Conservation (phyloP, 805 yeast genomes). For the Candida glaebosa region DNA sequence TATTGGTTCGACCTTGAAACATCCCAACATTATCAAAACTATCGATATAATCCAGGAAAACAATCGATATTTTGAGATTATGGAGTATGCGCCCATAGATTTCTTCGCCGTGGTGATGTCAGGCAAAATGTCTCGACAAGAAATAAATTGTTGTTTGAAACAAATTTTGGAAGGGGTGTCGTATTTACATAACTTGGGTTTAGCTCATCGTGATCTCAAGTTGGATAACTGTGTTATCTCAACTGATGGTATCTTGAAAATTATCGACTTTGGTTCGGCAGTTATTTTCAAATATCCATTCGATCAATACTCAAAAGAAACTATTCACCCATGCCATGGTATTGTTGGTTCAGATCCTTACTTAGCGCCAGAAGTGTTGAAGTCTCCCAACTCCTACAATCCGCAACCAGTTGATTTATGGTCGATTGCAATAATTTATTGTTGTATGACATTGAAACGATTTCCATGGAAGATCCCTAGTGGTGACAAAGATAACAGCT, state of each 20-base stretch:
- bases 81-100: conserved; percentile 94
- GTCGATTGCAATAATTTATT: conserved; percentile 87
- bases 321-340: conserved; percentile 74
- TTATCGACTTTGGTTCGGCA: conserved; percentile 92
- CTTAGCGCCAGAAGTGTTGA: conserved; percentile 86
- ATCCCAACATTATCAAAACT: conserved; percentile 87
- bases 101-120: conserved; percentile 93
- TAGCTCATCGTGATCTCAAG: conserved; percentile 89
- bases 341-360: conserved; percentile 86
- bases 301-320: conserved; percentile 43
- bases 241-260: conserved; percentile 76
- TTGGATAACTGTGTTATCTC: conserved; percentile 90
- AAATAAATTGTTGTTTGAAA: conserved; percentile 85
- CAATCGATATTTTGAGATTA: conserved; percentile 81
- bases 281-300: conserved; percentile 90
- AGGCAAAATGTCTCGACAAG: conserved; percentile 76
- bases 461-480: conserved; percentile 96
- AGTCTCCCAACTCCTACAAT: conserved; percentile 58
- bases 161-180: conserved; percentile 78
- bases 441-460: conserved; percentile 87
- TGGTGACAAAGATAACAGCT: conserved; percentile 67
- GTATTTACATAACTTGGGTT: conserved; percentile 79
- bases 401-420: conserved; percentile 93
- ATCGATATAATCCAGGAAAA: conserved; percentile 88
- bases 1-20: conserved; percentile 85